These are phyloP conservation scores for Raddia guianensis DNA, from an alignment of 176 grass and related monocot species.

Conservation along the genomic window DNA sequence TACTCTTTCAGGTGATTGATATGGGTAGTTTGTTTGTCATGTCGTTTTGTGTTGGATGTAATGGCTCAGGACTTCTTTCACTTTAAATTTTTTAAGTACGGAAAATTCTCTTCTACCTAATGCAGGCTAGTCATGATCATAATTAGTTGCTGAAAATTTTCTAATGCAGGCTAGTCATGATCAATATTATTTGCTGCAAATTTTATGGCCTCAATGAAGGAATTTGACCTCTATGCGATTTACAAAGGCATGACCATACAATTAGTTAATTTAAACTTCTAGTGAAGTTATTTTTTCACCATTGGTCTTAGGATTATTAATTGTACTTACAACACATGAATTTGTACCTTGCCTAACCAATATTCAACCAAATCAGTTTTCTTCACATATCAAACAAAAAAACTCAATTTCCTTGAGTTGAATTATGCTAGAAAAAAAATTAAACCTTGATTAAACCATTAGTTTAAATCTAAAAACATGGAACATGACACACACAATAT, in stretches of 20 bases:
- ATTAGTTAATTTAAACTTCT: background rate
- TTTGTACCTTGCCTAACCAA: background rate
- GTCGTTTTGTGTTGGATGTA: background rate
- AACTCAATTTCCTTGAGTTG: background rate
- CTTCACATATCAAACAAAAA: background rate
- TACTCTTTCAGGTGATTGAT: background rate
- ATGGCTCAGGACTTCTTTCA: background rate
- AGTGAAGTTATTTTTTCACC: background rate
- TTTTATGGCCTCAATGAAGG: background rate
- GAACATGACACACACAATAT: background rate
- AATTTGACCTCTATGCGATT: background rate
- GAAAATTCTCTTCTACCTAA: background rate
- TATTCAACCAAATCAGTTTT: background rate
- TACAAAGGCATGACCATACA: background rate
- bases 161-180: background rate
- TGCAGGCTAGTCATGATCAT: background rate
- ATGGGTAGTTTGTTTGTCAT: conserved; percentile 3
- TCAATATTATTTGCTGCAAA: background rate
- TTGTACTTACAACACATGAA: background rate
- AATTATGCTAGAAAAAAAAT: background rate
- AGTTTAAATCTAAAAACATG: background rate
- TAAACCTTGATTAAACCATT: background rate
- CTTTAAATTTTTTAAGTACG: background rate
- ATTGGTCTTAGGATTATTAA: background rate
- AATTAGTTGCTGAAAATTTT: background rate